Evolutionary conservation across 441 rosid genomes (phyloP).

Genomic region (Theobroma grandiflorum): DNA sequence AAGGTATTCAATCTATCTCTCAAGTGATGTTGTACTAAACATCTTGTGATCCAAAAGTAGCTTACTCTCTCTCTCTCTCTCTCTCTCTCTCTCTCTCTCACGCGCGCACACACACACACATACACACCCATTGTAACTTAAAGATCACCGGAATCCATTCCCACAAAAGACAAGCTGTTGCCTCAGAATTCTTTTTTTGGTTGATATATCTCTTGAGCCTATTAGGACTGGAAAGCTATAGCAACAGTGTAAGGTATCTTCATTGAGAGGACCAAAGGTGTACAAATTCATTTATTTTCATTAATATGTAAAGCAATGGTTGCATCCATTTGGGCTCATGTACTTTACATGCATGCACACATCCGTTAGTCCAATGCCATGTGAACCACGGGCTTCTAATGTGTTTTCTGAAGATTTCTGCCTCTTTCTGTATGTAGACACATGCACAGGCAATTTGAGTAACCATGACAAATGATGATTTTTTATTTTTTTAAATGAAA

Average conservation of each 20-base stretch:
- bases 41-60: background rate
- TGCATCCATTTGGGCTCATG: background rate
- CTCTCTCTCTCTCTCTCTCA: background rate
- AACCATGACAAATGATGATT: background rate
- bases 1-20: constrained; percentile 51
- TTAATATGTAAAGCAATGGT: background rate
- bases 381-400: background rate
- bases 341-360: background rate
- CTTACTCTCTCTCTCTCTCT: background rate
- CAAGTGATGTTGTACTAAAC: background rate
- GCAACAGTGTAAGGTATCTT: background rate
- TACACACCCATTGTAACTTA: background rate
- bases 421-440: no score
- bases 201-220: background rate
- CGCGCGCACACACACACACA: background rate
- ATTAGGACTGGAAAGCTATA: background rate
- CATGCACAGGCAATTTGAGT: background rate
- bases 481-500: constrained; percentile 4
- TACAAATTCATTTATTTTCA: background rate
- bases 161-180: background rate
- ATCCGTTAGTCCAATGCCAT: background rate
- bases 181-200: background rate
- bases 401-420: background rate
- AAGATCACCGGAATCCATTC: background rate
- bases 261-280: background rate